Evolutionary conservation across 306 rosid genomes (phyloP), one percentile per base, ranked within the genome.

Genomic region (Ceratonia siliqua): DNA sequence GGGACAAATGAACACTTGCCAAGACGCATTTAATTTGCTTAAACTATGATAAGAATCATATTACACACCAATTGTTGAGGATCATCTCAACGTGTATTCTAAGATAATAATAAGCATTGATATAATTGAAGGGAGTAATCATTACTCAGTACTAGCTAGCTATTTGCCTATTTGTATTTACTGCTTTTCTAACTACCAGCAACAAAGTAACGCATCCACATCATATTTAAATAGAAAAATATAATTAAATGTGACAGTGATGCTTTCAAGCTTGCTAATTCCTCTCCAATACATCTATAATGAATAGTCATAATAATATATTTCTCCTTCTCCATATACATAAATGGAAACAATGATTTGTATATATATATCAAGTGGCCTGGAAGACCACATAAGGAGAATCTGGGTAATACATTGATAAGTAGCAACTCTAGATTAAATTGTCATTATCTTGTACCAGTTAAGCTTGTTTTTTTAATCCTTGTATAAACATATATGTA

Each of bases 231-330:
- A 24, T 73, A 4, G 82, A 80, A 81, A 78, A 81, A 56, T 30
- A 58, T 18, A 73, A 68, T 80, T 84, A 13, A 84, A 55, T 68
- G 78, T n/a, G 83, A 81, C 30, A 4, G 49, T 30, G 80, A 84
- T 65, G 30, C 75, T 38, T 77, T 62, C 38, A 32, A 73, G 49
- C 55, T 2, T n/a, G n/a, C n/a, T n/a, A n/a, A n/a, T n/a, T n/a
- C n/a, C n/a, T n/a, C n/a, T n/a, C n/a, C n/a, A n/a, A n/a, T n/a
- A n/a, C n/a, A n/a, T n/a, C n/a, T n/a, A n/a, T 66, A 55, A 77
- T 83, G 77, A 77, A 72, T 2, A 53, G 21, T 63, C 42, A 24
- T 27, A 46, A 32, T 14, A 25, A 52, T 24, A 63, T 21, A 18
- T 50, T 28, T 1, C 2, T 28, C 2, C 2, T 70, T 74, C 72